Evolutionary conservation across 2,329 filamentous ascomycete species (phyloP).

Genomic region (Myriosclerotinia curreyana): DNA sequence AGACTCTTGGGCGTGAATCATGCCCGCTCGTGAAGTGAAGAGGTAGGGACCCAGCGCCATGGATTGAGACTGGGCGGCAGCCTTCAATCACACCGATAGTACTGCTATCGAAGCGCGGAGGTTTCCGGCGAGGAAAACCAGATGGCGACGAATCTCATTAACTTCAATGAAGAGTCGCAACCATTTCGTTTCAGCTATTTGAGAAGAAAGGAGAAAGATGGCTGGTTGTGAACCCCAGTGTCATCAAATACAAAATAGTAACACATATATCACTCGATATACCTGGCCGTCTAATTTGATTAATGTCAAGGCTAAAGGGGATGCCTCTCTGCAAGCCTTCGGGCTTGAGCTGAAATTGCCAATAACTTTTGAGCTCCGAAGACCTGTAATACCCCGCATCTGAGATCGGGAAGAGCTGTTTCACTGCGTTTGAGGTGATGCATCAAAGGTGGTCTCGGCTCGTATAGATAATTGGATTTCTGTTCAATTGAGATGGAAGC

Average conservation of each 20-base stretch:
- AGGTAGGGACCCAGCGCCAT: background rate
- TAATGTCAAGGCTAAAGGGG: conserved; percentile 1
- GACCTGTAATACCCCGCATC: background rate
- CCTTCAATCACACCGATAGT: background rate
- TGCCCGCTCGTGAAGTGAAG: conserved; percentile 11
- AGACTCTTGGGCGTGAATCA: background rate
- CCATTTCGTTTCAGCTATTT: background rate
- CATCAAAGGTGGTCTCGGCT: background rate
- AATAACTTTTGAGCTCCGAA: conserved; percentile 7
- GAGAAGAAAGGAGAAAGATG: background rate
- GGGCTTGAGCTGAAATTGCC: conserved; percentile 15
- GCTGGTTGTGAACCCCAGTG: background rate
- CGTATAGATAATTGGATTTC: background rate
- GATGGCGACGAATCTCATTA: background rate
- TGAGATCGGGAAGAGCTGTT: background rate
- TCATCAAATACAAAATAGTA: conserved; percentile 3
- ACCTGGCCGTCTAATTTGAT: conserved; percentile 6
- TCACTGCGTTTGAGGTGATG: too few relatives aligned
- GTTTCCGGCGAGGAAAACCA: background rate
- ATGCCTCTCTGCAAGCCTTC: conserved; percentile 14
- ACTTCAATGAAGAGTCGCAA: background rate
- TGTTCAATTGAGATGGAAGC: background rate
- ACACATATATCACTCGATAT: conserved; percentile 8
- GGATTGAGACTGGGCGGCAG: background rate
- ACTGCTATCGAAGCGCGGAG: background rate